Conservation (phyloP, 179 eudicot species). For the Sideroxylon spinosum region DNA sequence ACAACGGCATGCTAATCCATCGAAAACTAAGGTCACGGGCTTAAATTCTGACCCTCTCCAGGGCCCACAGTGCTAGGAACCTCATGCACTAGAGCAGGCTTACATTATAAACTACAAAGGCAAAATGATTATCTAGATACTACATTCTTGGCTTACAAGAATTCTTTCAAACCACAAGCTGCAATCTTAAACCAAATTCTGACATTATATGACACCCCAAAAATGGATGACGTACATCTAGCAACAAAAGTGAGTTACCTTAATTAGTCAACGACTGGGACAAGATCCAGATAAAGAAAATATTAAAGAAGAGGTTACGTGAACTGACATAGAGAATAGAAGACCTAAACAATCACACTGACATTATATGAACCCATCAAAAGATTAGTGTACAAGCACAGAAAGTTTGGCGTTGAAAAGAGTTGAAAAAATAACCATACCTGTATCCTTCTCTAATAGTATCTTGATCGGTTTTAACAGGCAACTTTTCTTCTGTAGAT, state of each 20-base stretch:
- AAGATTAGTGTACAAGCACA: not conserved
- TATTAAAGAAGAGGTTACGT: not conserved
- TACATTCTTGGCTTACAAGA: too few relatives aligned
- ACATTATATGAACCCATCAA: not conserved
- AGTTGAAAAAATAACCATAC: conserved; percentile 33
- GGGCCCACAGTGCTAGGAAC: too few relatives aligned
- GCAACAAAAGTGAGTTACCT: not conserved
- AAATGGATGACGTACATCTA: not conserved
- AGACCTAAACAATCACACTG: not conserved
- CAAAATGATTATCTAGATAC: too few relatives aligned
- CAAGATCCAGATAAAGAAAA: not conserved
- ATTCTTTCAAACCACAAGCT: too few relatives aligned
- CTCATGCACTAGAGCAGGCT: too few relatives aligned
- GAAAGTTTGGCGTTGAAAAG: not conserved
- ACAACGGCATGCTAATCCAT: too few relatives aligned
- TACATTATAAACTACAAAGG: too few relatives aligned
- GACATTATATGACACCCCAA: not conserved
- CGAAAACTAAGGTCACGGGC: too few relatives aligned
- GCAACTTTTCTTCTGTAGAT: conserved; percentile 38
- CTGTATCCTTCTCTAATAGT: conserved; percentile 89
- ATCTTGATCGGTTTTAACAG: conserved; percentile 86
- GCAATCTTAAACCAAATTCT: too few relatives aligned
- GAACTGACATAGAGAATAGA: not conserved
- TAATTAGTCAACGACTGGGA: not conserved
- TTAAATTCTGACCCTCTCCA: too few relatives aligned